These are phyloP conservation scores for Tetradesmus obliquus DNA, from an alignment of 139 green algal species.

Conservation along the genomic window DNA sequence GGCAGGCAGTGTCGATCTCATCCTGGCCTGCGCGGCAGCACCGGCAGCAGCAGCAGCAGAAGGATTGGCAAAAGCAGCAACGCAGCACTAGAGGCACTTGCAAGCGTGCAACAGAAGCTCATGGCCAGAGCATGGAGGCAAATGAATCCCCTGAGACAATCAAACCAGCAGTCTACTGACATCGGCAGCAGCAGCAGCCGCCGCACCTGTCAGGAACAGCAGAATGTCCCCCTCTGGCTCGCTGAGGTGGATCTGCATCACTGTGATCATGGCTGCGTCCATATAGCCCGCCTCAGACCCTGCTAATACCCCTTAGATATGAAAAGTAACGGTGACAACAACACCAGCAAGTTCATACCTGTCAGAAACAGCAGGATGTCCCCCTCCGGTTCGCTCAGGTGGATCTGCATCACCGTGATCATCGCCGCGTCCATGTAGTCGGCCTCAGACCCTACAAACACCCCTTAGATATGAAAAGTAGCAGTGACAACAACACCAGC, in stretches of 20 bases:
- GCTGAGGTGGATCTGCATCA: conserved; percentile 92
- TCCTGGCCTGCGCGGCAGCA: conserved; percentile 67
- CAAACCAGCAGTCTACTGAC: no score
- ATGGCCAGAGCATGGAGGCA: conserved; percentile 64
- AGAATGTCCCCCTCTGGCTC: no score
- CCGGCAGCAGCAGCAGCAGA: neutral
- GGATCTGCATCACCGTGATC: neutral
- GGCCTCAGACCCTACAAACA: conserved; percentile 58
- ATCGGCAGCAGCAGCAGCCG: no score
- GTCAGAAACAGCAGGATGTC: conserved; percentile 97
- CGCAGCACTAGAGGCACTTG: neutral
- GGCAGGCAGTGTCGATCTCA: conserved; percentile 96
- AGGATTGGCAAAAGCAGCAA: no score
- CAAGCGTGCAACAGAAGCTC: conserved; percentile 90
- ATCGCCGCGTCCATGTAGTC: conserved; percentile 97
- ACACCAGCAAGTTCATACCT: conserved; percentile 14
- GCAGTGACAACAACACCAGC: no score
- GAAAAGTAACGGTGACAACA: no score
- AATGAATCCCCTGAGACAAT: no score
- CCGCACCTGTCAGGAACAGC: no score
- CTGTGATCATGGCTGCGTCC: conserved; percentile 94
- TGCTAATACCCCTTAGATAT: no score
- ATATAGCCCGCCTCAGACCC: conserved; percentile 89
- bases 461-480: no score
- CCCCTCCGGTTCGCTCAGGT: conserved; percentile 74